These are phyloP conservation scores for Fonsecaea pugnacius DNA, from an alignment of 2,329 filamentous ascomycete species.

Conservation along the genomic window DNA sequence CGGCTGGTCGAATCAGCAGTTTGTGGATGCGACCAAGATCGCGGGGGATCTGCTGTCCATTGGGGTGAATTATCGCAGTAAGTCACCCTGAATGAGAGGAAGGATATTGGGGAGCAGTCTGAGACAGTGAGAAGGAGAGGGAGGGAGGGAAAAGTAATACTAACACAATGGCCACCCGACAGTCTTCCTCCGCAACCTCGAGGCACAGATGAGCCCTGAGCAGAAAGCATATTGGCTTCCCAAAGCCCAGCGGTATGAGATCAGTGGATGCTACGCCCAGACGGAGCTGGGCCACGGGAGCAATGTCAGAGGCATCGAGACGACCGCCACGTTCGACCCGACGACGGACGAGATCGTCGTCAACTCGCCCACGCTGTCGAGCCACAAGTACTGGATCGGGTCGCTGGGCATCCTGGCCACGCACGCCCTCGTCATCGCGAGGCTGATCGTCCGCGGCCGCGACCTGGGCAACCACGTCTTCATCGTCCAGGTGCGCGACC, in stretches of 20 bases:
- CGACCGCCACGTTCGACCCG: conserved; percentile 41
- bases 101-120: not conserved
- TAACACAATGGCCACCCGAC: not conserved
- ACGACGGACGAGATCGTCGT: conserved; percentile 40
- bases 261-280: conserved; percentile 41
- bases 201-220: conserved; percentile 35
- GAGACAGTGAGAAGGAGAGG: not conserved
- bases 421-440: conserved; percentile 41
- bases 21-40: conserved; percentile 18
- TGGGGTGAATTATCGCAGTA: conserved; percentile 16
- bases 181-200: conserved; percentile 35
- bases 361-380: conserved; percentile 39
- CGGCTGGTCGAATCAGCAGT: conserved; percentile 22
- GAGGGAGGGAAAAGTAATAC: not conserved
- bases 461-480: conserved; percentile 41
- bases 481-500: conserved; percentile 39
- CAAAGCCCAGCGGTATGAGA: conserved; percentile 36
- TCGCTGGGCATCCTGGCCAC: conserved; percentile 37
- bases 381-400: conserved; percentile 43
- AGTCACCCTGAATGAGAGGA: not conserved
- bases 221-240: conserved; percentile 36
- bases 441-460: conserved; percentile 38
- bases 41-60: conserved; percentile 5
- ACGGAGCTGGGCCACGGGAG: conserved; percentile 42
- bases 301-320: conserved; percentile 40